Evolutionary conservation across 1,284 basidiomycete genomes (phyloP).

Genomic region (Cryptococcus maquisensis): DNA sequence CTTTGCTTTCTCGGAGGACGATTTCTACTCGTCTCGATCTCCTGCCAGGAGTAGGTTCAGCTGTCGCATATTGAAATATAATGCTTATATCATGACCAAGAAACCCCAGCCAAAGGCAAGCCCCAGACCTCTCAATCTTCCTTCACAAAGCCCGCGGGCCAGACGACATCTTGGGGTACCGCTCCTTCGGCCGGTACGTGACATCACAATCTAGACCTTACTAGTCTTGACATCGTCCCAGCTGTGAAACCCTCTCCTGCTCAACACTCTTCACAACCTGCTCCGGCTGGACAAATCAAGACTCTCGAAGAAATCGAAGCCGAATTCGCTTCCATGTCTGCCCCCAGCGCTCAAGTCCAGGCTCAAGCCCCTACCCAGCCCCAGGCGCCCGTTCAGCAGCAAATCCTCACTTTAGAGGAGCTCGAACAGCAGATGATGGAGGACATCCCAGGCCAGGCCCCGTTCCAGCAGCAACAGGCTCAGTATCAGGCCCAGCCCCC

Average conservation of each 20-base stretch:
- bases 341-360: constrained; percentile 4
- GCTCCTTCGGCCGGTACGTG: constrained; percentile 25
- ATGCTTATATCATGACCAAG: constrained; percentile 1
- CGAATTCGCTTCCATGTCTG: constrained; percentile 60
- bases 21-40: constrained; percentile 43
- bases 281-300: constrained; percentile 55
- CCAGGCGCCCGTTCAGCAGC: constrained; percentile 14
- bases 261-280: constrained; percentile 16
- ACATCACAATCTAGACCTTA: not conserved
- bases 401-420: constrained; percentile 47
- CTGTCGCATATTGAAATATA: constrained; percentile 3
- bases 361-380: not conserved
- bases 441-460: constrained; percentile 34
- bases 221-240: constrained; percentile 25
- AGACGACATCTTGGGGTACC: constrained; percentile 50
- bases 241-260: constrained; percentile 45
- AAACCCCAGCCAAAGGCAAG: constrained; percentile 16
- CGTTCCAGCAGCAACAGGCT: constrained; percentile 20
- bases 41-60: constrained; percentile 27
- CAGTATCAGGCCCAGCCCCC: constrained; percentile 30
- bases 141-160: constrained; percentile 25
- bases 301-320: constrained; percentile 92
- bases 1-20: constrained; percentile 48
- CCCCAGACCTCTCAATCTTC: constrained; percentile 7
- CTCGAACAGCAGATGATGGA: constrained; percentile 50